Conservation (phyloP, 192 early-diverging fungal species). For the Coemansia sp. region DNA sequence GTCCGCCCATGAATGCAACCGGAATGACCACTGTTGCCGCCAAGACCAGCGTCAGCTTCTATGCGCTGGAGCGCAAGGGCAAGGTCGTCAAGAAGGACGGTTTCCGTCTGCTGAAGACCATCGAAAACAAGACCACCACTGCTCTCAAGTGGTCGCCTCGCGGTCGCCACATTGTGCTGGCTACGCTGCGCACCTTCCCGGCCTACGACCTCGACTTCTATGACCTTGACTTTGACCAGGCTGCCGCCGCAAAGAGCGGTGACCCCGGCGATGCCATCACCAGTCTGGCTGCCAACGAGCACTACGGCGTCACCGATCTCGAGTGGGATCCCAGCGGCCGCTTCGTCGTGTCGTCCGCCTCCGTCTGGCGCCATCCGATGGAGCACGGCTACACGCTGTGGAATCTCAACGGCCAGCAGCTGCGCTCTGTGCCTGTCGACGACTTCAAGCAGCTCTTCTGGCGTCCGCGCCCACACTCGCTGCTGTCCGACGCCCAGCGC, state of each 20-base stretch:
- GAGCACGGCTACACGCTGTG: conserved; percentile 93
- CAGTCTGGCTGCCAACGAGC: conserved; percentile 76
- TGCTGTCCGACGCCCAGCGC: conserved; percentile 77
- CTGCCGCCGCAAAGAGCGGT: conserved; percentile 54
- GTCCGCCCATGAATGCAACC: conserved; percentile 53
- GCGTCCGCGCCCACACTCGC: conserved; percentile 88
- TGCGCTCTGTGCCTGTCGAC: conserved; percentile 73
- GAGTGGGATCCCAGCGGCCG: conserved; percentile 99
- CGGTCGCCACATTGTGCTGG: conserved; percentile 88
- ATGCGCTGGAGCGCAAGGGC: conserved; percentile 77
- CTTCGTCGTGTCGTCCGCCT: conserved; percentile 83
- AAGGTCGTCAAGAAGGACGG: conserved; percentile 62
- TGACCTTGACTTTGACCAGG: conserved; percentile 81
- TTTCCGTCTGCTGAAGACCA: conserved; percentile 81
- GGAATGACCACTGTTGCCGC: conserved; percentile 56
- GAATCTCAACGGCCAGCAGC: conserved; percentile 84
- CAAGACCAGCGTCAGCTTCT: conserved; percentile 78
- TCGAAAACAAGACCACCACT: conserved; percentile 82
- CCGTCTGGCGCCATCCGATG: conserved; percentile 79
- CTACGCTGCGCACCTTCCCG: conserved; percentile 73
- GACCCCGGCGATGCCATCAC: conserved; percentile 62
- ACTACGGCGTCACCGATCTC: conserved; percentile 93
- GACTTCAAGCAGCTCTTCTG: conserved; percentile 92
- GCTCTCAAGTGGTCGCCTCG: conserved; percentile 93
- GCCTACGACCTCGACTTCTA: conserved; percentile 90